Evolutionary conservation across 163 green algal genomes (phyloP), one percentile per base, ranked within the genome.

Genomic region (Scenedesmus sp.): DNA sequence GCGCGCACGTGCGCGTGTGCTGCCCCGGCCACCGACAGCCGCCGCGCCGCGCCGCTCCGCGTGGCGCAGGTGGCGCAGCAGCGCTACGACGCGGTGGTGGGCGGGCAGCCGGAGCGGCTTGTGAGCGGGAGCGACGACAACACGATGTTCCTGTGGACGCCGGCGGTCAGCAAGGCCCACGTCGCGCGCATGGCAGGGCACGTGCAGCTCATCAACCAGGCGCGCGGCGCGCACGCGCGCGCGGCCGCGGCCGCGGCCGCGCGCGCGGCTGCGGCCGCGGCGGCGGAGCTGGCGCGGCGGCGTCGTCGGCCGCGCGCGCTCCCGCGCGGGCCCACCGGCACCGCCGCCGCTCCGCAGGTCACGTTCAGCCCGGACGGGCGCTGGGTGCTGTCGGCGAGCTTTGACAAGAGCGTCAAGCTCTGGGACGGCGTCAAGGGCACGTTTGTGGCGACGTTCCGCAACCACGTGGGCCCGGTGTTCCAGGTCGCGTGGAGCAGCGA

Each of bases 61-160:
- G 6, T 60, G 5, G 29, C 26, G 34, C 70, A 86, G 77, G 87
- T 78, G 29, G 94, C 94, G 9, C 63, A 81, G 73, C 48, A 91
- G 81, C 87, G 91, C 63, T 98, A 98, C 81, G 57, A 96, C 45
- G 85, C 63, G 4, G 91, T 88, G 3, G 83, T 65, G 11, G 72
- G 75, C 0, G 90, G 80, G 4, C 79, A 75, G 54, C 86, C 90
- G 9, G 96, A 99, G 89, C 84, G 95, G 11, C 75, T 99, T 42
- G 95, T 95, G 18, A 96, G 91, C 34, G 96, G 95, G 33, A 95
- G 85, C 4, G 96, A 99, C 83, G 96, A 99, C 89, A 97, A 96
- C 90, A 99, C 96, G n/a, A 92, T 99, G 81, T 97, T 97, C 70
- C 82, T 99, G 77, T 99, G 96, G 95, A 87, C 93, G 57, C 95